These are phyloP conservation scores for Plasmopara viticola DNA, from an alignment of 352 stramenopile genomes.

Conservation along the genomic window DNA sequence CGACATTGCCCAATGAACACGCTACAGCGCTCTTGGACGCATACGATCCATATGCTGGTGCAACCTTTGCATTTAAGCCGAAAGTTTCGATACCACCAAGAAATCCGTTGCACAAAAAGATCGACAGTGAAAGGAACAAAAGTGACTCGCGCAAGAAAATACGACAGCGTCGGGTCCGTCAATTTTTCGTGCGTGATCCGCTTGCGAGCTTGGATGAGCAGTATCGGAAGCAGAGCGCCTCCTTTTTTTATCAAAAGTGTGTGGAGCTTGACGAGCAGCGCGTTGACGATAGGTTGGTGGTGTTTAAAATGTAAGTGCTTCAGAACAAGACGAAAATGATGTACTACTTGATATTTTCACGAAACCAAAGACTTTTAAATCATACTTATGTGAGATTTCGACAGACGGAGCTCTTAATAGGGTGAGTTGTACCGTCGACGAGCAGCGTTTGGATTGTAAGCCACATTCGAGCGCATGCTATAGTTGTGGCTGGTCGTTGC, in stretches of 20 bases:
- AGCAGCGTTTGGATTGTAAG: constrained; percentile 18
- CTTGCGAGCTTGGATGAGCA: constrained; percentile 31
- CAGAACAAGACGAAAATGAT: constrained; percentile 1
- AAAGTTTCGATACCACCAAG: constrained; percentile 49
- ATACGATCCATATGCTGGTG: constrained; percentile 39
- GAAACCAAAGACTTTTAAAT: background rate
- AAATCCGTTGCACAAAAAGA: constrained; percentile 72
- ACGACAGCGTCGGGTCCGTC: constrained; percentile 37
- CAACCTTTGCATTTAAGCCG: constrained; percentile 56
- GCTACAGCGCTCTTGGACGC: constrained; percentile 54
- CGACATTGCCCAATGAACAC: constrained; percentile 63
- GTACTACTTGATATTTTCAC: background rate
- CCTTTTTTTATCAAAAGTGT: constrained; percentile 32
- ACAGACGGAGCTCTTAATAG: constrained; percentile 19
- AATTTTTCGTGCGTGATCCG: constrained; percentile 71
- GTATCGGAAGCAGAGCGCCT: constrained; percentile 28
- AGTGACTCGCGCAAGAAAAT: constrained; percentile 42
- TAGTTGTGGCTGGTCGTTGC: constrained; percentile 26
- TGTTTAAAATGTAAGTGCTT: constrained; percentile 31
- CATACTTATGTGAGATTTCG: constrained; percentile 10
- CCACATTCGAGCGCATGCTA: constrained; percentile 29
- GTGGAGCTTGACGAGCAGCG: constrained; percentile 25
- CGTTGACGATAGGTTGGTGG: constrained; percentile 13
- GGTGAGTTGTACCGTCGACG: constrained; percentile 34
- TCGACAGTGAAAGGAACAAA: constrained; percentile 51